A percentile compares a stretch with the other conserved stretches of the same genome.
These are phyloP conservation scores for Erucastrum elatum DNA, from an alignment of 345 rosid species.

Conservation along the genomic window DNA sequence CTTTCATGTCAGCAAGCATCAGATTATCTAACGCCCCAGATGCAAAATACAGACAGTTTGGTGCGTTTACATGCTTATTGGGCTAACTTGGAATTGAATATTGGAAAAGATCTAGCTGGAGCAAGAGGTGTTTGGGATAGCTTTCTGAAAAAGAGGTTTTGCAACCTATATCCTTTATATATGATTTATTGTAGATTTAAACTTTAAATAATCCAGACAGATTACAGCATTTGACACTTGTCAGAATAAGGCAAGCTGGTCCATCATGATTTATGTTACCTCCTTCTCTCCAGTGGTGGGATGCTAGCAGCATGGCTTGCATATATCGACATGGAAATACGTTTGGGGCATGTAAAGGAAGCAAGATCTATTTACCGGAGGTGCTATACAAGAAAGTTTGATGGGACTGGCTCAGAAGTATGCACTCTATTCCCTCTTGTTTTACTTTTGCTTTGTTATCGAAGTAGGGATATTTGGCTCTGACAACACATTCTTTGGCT, in stretches of 20 bases:
- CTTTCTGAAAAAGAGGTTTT: conserved; percentile 77
- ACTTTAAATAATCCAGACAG: conserved; percentile 15
- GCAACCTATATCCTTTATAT: conserved; percentile 12
- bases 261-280: conserved; percentile 13
- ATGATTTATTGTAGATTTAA: neutral
- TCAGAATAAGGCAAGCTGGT: neutral
- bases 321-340: conserved; percentile 81
- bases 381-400: conserved; percentile 81
- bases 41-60: conserved; percentile 59
- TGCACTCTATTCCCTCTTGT: conserved; percentile 15
- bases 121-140: conserved; percentile 87
- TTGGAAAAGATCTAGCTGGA: conserved; percentile 69
- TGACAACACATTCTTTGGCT: conserved; percentile 5
- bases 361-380: conserved; percentile 82
- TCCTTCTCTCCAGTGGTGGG: conserved; percentile 59
- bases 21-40: conserved; percentile 72
- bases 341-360: conserved; percentile 61
- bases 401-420: conserved; percentile 84
- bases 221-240: neutral
- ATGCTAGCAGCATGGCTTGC: conserved; percentile 88
- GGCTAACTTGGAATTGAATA: conserved; percentile 70
- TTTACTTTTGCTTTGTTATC: conserved; percentile 6
- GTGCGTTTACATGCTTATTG: conserved; percentile 71
- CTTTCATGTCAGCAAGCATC: conserved; percentile 68
- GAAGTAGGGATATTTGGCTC: conserved; percentile 19